These are phyloP conservation scores for Cercospora canescens DNA, from an alignment of 2,329 filamentous ascomycete species.

Conservation along the genomic window DNA sequence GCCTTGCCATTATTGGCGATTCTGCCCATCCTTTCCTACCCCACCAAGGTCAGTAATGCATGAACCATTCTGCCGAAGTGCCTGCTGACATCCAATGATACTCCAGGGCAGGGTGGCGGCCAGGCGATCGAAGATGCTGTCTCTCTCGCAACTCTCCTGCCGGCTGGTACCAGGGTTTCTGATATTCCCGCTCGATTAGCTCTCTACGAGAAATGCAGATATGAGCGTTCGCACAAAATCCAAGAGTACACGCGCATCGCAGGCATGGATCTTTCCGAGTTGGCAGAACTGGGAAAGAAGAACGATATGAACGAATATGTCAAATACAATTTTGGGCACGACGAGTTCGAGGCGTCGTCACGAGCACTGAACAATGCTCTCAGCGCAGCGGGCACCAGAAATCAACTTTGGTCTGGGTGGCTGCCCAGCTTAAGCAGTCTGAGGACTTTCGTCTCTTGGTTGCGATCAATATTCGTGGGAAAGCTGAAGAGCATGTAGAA, in stretches of 20 bases:
- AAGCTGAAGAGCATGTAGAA: not conserved
- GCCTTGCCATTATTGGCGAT: slow-evolving; percentile 63
- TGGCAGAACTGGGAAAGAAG: slow-evolving; percentile 22
- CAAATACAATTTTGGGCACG: slow-evolving; percentile 37
- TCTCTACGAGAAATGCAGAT: slow-evolving; percentile 59
- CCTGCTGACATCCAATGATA: too few relatives aligned
- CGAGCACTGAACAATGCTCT: slow-evolving; percentile 48
- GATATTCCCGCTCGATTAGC: slow-evolving; percentile 58
- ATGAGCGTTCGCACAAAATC: slow-evolving; percentile 57
- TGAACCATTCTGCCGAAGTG: too few relatives aligned
- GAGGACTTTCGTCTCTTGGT: not conserved
- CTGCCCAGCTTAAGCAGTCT: not conserved
- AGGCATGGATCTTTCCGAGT: slow-evolving; percentile 35
- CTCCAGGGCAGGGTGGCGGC: slow-evolving; percentile 63
- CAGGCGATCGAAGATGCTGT: slow-evolving; percentile 68
- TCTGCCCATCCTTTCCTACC: slow-evolving; percentile 67
- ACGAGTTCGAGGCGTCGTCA: slow-evolving; percentile 57
- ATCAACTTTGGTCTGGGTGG: not conserved
- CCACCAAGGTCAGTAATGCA: slow-evolving; percentile 36
- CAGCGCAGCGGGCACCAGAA: slow-evolving; percentile 31
- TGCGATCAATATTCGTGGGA: not conserved
- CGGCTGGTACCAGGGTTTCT: slow-evolving; percentile 26
- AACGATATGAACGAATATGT: slow-evolving; percentile 12
- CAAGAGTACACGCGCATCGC: slow-evolving; percentile 59
- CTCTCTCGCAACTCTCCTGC: slow-evolving; percentile 58